Evolutionary conservation across 2,329 filamentous ascomycete species (phyloP).

Genomic region (Coleophoma crateriformis): DNA sequence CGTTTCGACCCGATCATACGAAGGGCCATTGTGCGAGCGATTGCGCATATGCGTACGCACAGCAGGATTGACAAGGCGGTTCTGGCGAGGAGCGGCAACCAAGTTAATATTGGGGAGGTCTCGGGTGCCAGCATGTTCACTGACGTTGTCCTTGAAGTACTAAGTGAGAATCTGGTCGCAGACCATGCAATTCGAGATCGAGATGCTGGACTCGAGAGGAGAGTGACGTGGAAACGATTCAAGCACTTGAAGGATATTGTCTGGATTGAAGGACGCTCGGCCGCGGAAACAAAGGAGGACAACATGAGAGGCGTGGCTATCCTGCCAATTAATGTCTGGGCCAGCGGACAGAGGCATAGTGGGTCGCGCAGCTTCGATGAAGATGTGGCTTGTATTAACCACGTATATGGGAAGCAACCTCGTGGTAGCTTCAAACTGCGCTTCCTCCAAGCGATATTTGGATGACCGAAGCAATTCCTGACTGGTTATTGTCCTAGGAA

Average conservation of each 20-base stretch:
- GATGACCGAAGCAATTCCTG: neutral
- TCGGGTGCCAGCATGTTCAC: conserved; percentile 17
- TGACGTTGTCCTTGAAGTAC: conserved; percentile 11
- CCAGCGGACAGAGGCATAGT: conserved; percentile 17
- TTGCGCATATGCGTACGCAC: conserved; percentile 11
- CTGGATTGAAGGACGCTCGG: conserved; percentile 13
- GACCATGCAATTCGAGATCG: conserved; percentile 13
- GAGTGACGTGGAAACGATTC: conserved; percentile 20
- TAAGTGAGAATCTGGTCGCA: conserved; percentile 9
- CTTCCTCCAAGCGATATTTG: neutral
- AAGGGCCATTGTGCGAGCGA: conserved; percentile 15
- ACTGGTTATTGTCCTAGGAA: no score
- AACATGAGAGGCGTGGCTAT: conserved; percentile 13
- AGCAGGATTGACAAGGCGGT: conserved; percentile 1
- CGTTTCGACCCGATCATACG: conserved; percentile 17
- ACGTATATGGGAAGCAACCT: conserved; percentile 6
- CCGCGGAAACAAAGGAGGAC: conserved; percentile 1
- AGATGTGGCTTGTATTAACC: conserved; percentile 15
- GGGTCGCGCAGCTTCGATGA: conserved; percentile 9
- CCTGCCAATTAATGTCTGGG: conserved; percentile 18
- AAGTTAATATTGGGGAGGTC: conserved; percentile 6
- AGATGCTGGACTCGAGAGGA: conserved; percentile 16
- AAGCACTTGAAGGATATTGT: conserved; percentile 5
- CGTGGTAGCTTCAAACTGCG: neutral
- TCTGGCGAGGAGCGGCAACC: neutral